A percentile compares a stretch with the other conserved stretches of the same genome.
Evolutionary conservation across 768 basidiomycete species (phyloP).

Genomic region (Leccinum pellstonianum): DNA sequence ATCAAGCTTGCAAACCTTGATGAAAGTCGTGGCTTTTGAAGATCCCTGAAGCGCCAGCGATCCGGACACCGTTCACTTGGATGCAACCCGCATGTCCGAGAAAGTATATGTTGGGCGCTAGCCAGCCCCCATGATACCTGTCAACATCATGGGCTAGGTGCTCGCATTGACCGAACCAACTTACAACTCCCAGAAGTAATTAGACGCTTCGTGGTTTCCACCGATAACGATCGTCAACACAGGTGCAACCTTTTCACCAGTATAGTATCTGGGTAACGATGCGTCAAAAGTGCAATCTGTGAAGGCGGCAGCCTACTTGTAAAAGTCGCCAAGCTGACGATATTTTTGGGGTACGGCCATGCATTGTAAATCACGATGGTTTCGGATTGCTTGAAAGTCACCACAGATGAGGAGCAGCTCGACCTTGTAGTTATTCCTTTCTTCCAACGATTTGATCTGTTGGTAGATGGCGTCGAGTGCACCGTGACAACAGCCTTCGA

Average conservation of each 20-base stretch:
- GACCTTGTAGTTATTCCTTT: slow-evolving; percentile 59
- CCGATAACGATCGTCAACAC: slow-evolving; percentile 92
- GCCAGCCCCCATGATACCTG: slow-evolving; percentile 95
- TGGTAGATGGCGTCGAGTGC: slow-evolving; percentile 85
- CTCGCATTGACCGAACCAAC: slow-evolving; percentile 26
- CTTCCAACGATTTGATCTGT: slow-evolving; percentile 63
- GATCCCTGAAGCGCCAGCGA: slow-evolving; percentile 91
- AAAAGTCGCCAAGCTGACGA: slow-evolving; percentile 77
- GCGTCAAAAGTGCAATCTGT: slow-evolving; percentile 1
- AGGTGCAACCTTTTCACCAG: slow-evolving; percentile 77
- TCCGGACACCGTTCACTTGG: slow-evolving; percentile 81
- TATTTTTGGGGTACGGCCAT: slow-evolving; percentile 94
- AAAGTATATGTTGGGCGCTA: slow-evolving; percentile 96
- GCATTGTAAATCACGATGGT: slow-evolving; percentile 77
- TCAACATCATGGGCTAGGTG: slow-evolving; percentile 6
- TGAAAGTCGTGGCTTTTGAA: slow-evolving; percentile 77
- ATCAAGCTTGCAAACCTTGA: slow-evolving; percentile 44
- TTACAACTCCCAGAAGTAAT: slow-evolving; percentile 95
- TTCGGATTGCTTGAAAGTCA: slow-evolving; percentile 93
- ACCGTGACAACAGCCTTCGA: slow-evolving; percentile 96
- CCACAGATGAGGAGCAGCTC: slow-evolving; percentile 92
- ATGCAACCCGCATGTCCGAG: slow-evolving; percentile 90
- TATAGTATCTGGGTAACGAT: slow-evolving; percentile 68
- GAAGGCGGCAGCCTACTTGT: slow-evolving; percentile 48
- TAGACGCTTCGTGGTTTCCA: slow-evolving; percentile 96